phyloP scores from a whole-genome alignment of 495 filamentous ascomycete species.

The Penicillium turbatum region DNA sequence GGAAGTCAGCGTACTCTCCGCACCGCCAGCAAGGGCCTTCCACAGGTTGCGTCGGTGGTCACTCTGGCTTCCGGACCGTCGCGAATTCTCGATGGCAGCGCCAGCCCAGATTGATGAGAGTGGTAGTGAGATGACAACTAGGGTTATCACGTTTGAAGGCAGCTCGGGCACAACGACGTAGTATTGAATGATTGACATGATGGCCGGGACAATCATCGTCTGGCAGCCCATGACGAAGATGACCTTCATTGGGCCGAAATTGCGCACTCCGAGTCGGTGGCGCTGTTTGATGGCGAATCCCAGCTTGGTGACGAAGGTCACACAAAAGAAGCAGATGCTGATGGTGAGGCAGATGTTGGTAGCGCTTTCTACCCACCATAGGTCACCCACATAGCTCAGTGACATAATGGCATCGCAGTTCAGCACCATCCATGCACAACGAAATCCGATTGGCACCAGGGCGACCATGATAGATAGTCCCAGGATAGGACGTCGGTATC shows the following conservation, averaged over 20 bases:
- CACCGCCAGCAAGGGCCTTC: constrained; percentile 19
- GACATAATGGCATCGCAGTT: constrained; percentile 51
- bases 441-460: constrained; percentile 54
- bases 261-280: constrained; percentile 50
- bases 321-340: constrained; percentile 71
- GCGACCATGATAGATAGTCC: constrained; percentile 50
- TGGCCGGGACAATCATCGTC: constrained; percentile 75
- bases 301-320: constrained; percentile 68
- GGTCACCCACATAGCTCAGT: constrained; percentile 1
- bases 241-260: constrained; percentile 64
- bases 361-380: constrained; percentile 48
- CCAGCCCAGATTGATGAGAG: constrained; percentile 77
- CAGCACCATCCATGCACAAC: constrained; percentile 52
- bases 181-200: constrained; percentile 68
- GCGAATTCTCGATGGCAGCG: constrained; percentile 33
- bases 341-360: constrained; percentile 54
- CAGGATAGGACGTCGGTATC: constrained; percentile 42
- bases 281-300: constrained; percentile 56
- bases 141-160: constrained; percentile 56
- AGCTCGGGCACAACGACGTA: constrained; percentile 51
- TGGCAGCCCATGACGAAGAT: constrained; percentile 73
- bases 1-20: constrained; percentile 14
- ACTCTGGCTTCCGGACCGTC: constrained; percentile 2
- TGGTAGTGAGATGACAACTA: constrained; percentile 70
- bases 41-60: constrained; percentile 27